Conservation (phyloP, 2,329 filamentous ascomycete species). For the Scedosporium aurantiacum region DNA sequence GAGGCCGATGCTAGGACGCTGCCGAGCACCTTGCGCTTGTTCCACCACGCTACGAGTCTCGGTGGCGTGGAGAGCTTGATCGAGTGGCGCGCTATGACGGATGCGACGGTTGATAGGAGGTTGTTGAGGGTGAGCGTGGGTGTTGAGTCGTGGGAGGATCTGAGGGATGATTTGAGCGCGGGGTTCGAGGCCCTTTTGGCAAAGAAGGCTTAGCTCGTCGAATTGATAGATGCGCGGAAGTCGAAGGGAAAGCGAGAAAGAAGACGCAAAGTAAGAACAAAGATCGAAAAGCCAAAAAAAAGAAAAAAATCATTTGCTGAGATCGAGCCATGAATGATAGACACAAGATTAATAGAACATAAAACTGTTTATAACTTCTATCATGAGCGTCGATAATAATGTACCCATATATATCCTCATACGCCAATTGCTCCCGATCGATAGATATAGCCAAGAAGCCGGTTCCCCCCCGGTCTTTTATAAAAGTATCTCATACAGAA, state of each 20-base stretch:
- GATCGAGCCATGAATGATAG: not conserved
- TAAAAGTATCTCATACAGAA: not conserved
- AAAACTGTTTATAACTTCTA: not conserved
- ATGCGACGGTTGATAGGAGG: slow-evolving; percentile 57
- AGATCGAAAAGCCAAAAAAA: not conserved
- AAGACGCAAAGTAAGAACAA: not conserved
- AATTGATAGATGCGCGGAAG: not conserved
- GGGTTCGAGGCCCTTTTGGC: slow-evolving; percentile 48
- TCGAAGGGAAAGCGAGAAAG: not conserved
- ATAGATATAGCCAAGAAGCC: not conserved
- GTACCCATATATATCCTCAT: not conserved
- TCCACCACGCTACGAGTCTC: slow-evolving; percentile 89
- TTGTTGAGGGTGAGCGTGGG: slow-evolving; percentile 77
- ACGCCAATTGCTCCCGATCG: not conserved
- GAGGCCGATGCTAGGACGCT: slow-evolving; percentile 52
- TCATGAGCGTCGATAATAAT: not conserved
- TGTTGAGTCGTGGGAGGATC: slow-evolving; percentile 75
- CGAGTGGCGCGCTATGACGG: slow-evolving; percentile 90
- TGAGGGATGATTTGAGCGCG: slow-evolving; percentile 61
- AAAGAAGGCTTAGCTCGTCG: slow-evolving; percentile 12
- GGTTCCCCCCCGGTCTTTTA: not conserved
- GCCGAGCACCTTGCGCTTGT: slow-evolving; percentile 68
- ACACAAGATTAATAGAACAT: not conserved
- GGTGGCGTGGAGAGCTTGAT: slow-evolving; percentile 93
- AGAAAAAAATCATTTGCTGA: not conserved